Percentiles rank a stretch among this genome's conserved stretches.
Evolutionary conservation across 2,329 filamentous ascomycete genomes (phyloP).

Genomic region (Colletotrichum falcatum): DNA sequence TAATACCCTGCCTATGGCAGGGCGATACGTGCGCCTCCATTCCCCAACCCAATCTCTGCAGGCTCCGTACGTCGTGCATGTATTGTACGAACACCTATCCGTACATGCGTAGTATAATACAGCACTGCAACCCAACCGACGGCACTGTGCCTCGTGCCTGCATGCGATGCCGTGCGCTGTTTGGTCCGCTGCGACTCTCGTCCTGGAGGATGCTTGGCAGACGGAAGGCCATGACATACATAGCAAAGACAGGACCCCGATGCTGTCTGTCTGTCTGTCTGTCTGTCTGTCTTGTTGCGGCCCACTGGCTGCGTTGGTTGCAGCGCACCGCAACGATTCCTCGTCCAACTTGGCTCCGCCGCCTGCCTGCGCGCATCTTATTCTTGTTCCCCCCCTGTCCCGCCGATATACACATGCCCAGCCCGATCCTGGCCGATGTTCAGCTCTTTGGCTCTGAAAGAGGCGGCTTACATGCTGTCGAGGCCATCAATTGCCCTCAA

Average conservation of each 20-base stretch:
- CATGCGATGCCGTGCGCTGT: constrained; percentile 14
- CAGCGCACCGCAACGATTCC: constrained; percentile 33
- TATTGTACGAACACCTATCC: too few species aligned
- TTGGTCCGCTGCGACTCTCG: neutral
- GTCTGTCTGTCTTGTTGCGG: too few species aligned
- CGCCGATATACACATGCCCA: neutral
- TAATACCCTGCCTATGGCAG: neutral
- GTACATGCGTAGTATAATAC: neutral
- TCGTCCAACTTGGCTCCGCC: constrained; percentile 30
- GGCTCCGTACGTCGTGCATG: neutral
- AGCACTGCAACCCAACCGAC: constrained; percentile 6
- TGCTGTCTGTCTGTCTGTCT: too few species aligned
- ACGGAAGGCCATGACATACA: neutral
- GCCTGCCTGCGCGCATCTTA: constrained; percentile 21
- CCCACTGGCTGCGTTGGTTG: constrained; percentile 11
- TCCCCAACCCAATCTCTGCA: constrained; percentile 8
- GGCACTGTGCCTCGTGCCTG: constrained; percentile 23
- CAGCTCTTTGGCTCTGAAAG: neutral
- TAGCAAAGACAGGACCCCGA: neutral
- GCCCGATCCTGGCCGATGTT: neutral
- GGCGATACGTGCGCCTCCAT: neutral
- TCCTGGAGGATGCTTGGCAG: neutral
- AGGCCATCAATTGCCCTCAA: neutral
- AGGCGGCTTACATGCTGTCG: neutral
- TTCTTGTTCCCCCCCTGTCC: neutral